Evolutionary conservation across 805 yeast species (phyloP).

Genomic region (Kregervanrija delftensis): DNA sequence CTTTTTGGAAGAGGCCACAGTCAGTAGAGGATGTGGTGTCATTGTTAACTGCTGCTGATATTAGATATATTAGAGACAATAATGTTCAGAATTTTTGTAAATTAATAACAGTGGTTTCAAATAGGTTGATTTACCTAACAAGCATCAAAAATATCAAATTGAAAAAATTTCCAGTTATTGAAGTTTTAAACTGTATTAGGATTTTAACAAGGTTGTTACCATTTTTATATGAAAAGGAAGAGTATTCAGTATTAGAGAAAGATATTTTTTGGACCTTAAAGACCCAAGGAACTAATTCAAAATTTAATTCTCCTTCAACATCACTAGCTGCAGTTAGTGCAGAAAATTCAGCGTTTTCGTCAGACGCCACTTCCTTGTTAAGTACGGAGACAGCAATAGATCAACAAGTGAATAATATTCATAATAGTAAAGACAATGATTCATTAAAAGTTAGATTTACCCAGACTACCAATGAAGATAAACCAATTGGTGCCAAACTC

Average conservation of each 20-base stretch:
- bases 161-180: slow-evolving; percentile 20
- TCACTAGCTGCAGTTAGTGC: neutral
- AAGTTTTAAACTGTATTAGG: slow-evolving; percentile 56
- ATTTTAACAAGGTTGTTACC: slow-evolving; percentile 63
- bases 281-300: too few species aligned
- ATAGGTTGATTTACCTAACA: slow-evolving; percentile 25
- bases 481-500: slow-evolving; percentile 33
- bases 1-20: slow-evolving; percentile 43
- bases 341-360: too few species aligned
- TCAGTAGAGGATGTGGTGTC: slow-evolving; percentile 52
- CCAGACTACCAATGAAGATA: neutral
- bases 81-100: slow-evolving; percentile 52
- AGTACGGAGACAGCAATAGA: too few species aligned
- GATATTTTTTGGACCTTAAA: slow-evolving; percentile 38
- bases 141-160: slow-evolving; percentile 19
- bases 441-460: neutral
- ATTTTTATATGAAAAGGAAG: slow-evolving; percentile 49
- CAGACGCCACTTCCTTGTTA: too few species aligned
- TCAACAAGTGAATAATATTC: neutral
- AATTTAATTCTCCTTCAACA: neutral
- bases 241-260: slow-evolving; percentile 27
- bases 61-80: slow-evolving; percentile 50
- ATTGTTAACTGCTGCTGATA: slow-evolving; percentile 48
- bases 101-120: slow-evolving; percentile 37
- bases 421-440: neutral